Evolutionary conservation across 345 rosid species (phyloP).

Genomic region (Lepidium sativum): DNA sequence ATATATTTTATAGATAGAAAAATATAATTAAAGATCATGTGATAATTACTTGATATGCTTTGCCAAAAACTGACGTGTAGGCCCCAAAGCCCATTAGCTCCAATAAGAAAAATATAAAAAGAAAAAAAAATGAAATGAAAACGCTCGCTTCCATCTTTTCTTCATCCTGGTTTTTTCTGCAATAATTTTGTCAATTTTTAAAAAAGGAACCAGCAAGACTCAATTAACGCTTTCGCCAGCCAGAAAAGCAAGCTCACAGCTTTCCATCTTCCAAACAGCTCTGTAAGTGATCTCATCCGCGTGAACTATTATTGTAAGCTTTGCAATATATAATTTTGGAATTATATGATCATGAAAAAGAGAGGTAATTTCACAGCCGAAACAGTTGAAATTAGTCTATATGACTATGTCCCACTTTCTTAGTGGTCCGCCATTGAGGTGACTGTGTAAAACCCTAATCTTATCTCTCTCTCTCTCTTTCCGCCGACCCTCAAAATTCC

Average conservation of each 20-base stretch:
- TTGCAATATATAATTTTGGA: background rate
- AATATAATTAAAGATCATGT: too few relatives aligned
- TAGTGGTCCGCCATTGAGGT: slow-evolving; percentile 32
- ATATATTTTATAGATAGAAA: too few relatives aligned
- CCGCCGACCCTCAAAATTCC: slow-evolving; percentile 19
- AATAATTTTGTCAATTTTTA: slow-evolving; percentile 3
- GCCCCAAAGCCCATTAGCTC: slow-evolving; percentile 27
- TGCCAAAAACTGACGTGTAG: slow-evolving; percentile 23
- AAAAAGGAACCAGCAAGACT: slow-evolving; percentile 15
- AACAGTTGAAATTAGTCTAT: slow-evolving; percentile 21
- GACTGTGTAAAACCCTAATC: slow-evolving; percentile 25
- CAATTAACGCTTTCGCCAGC: slow-evolving; percentile 25
- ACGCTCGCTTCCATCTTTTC: slow-evolving; percentile 6
- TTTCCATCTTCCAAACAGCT: slow-evolving; percentile 14
- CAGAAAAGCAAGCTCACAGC: slow-evolving; percentile 13
- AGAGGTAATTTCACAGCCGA: slow-evolving; percentile 23
- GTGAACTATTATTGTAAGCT: slow-evolving; percentile 9
- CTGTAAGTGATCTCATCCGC: slow-evolving; percentile 13
- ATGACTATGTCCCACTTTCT: slow-evolving; percentile 24
- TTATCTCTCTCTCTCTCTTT: slow-evolving; percentile 23
- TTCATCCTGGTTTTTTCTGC: background rate
- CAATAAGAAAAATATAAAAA: background rate
- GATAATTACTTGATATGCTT: slow-evolving; percentile 22
- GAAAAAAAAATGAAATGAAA: too few relatives aligned
- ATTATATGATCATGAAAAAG: background rate